Evolutionary conservation across 2,329 filamentous ascomycete species (phyloP).

Genomic region (Amauroascus niger): DNA sequence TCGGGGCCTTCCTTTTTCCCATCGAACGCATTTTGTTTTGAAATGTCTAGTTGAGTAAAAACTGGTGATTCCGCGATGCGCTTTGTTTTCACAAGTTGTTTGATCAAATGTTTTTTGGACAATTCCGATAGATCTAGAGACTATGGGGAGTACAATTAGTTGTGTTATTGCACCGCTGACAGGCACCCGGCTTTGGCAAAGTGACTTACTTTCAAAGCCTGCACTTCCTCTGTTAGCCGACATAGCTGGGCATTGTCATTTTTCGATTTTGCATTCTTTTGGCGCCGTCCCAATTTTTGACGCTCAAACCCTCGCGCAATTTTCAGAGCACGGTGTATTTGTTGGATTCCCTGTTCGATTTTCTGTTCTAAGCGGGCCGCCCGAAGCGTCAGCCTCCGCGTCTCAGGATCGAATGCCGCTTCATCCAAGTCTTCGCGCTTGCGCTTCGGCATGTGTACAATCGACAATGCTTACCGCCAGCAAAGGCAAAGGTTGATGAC

Average conservation of each 20-base stretch:
- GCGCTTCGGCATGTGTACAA: conserved; percentile 28
- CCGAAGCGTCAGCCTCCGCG: conserved; percentile 28
- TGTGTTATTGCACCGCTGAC: background rate
- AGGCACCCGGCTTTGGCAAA: background rate
- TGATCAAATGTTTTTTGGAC: conserved; percentile 48
- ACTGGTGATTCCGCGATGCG: conserved; percentile 44
- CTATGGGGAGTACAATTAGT: conserved; percentile 24
- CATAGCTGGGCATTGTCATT: conserved; percentile 33
- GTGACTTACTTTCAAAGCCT: conserved; percentile 45
- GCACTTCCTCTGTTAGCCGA: conserved; percentile 47
- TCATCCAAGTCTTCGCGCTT: conserved; percentile 30
- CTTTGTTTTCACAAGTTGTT: conserved; percentile 49
- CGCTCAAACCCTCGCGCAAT: conserved; percentile 52
- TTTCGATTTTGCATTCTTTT: conserved; percentile 44
- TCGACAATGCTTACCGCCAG: too few relatives aligned
- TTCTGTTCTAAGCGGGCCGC: conserved; percentile 36
- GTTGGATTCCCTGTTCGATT: conserved; percentile 42
- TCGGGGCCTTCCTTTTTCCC: conserved; percentile 36
- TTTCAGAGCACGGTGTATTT: conserved; percentile 46
- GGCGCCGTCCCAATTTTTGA: conserved; percentile 52
- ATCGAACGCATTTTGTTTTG: conserved; percentile 29
- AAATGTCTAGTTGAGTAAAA: conserved; percentile 35
- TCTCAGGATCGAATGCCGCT: conserved; percentile 16
- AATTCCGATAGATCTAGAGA: conserved; percentile 42
- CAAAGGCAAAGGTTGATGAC: too few relatives aligned